Percentiles rank a stretch among this genome's conserved stretches.
Evolutionary conservation across 176 grass and related monocot genomes (phyloP).

Genomic region (Oryza glumipatula): DNA sequence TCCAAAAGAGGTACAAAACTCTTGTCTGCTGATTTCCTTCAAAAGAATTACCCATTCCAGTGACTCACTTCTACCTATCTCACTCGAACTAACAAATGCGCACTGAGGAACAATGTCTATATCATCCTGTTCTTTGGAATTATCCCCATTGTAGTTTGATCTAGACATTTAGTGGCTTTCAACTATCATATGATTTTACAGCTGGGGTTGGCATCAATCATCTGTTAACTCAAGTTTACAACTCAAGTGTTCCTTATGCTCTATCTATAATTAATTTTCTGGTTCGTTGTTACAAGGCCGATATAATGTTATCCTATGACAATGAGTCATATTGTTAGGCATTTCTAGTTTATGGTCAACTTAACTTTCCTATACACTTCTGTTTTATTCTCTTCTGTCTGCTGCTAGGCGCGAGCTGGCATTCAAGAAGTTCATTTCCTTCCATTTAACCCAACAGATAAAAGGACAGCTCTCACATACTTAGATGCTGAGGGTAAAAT

Average conservation of each 20-base stretch:
- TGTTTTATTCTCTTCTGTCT: conserved; percentile 29
- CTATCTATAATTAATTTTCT: background rate
- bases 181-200: conserved; percentile 7
- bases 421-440: conserved; percentile 75
- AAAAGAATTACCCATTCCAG: background rate
- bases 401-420: conserved; percentile 57
- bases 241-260: background rate
- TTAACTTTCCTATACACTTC: conserved; percentile 14
- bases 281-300: background rate
- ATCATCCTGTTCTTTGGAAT: conserved; percentile 13
- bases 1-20: conserved; percentile 63
- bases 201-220: background rate
- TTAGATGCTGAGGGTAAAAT: conserved; percentile 62
- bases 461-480: conserved; percentile 80
- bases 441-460: conserved; percentile 79
- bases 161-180: conserved; percentile 4
- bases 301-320: background rate
- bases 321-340: background rate
- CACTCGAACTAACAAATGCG: background rate
- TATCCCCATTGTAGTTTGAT: conserved; percentile 4
- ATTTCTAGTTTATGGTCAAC: conserved; percentile 6
- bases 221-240: background rate
- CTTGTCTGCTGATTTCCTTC: conserved; percentile 6
- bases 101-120: conserved; percentile 5
- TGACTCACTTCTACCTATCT: conserved; percentile 25